Evolutionary conservation across 2,329 filamentous ascomycete species (phyloP), one percentile per base, ranked within the genome.

Genomic region (Verticillium klebahnii): DNA sequence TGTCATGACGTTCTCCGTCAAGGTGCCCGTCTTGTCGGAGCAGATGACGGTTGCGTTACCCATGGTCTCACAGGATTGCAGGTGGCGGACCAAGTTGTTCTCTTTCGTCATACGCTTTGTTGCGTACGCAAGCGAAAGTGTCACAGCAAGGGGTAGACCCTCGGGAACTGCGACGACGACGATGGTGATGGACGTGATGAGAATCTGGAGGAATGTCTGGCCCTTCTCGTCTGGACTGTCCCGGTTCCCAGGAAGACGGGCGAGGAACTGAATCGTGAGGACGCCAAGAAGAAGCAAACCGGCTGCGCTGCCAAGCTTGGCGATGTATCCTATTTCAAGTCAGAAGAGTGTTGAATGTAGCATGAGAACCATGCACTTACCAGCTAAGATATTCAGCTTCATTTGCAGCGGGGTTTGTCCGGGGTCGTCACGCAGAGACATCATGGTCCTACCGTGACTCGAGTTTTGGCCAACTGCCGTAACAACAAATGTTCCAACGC

Each of bases 11-110:
- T 88, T 87, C 66, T 86, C 82, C 0, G 86, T 89, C 25, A 89
- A 74, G 1, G 86, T 89, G 4, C 86, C 86, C 0, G 86, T 89
- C 71, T 89, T 89, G 67, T 89, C 86, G 0, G 85, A 88, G 69
- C 86, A 88, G 57, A 89, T 81, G 8, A 81, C 85, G 0, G 85
- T 88, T 9, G 84, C 84, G 67, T 87, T 87, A 8, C 85, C 85
- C 85, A 88, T 88, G 6, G 84, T 86, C 66, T 88, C 85, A 66
- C 84, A 86, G 1, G 85, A 85, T 58, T 82, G 79, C 37, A 88
- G 73, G 36, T 85, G 75, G 14, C 85, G 83, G 56, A 88, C 85
- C 56, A 88, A 70, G 63, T 87, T 87, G 66, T 87, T 86, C 65
- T 88, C 85, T 68, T 81, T 83, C 14, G 87, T 76, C 85, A 88